A percentile compares a stretch with the other conserved stretches of the same genome.
Evolutionary conservation across 352 stramenopile species (phyloP).

Genomic region (Globisporangium cederbergense): DNA sequence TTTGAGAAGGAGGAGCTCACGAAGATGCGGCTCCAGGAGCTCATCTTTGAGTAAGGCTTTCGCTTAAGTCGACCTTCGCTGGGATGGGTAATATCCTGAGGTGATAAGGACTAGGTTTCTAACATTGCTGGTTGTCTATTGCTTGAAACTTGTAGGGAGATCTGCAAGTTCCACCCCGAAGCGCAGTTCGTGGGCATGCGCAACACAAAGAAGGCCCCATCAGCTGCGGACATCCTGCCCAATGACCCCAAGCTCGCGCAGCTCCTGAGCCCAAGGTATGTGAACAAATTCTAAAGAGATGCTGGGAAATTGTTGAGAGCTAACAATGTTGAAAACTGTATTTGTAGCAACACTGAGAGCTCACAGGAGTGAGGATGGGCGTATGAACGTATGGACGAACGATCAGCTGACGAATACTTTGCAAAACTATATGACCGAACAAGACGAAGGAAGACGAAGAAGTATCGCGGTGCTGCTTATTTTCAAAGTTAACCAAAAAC

Average conservation of each 20-base stretch:
- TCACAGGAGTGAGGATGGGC: slow-evolving; percentile 1
- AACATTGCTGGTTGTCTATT: slow-evolving; percentile 1
- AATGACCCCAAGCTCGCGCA: slow-evolving; percentile 36
- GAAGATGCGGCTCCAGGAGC: slow-evolving; percentile 76
- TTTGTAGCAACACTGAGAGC: slow-evolving; percentile 14
- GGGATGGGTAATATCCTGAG: too few relatives aligned
- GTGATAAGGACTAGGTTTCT: neutral
- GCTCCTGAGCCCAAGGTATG: slow-evolving; percentile 53
- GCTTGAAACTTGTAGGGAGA: slow-evolving; percentile 18
- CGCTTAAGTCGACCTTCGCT: too few relatives aligned
- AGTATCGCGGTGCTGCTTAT: neutral
- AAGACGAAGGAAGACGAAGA: neutral
- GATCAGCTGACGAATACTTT: neutral
- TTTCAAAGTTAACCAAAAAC: slow-evolving; percentile 1
- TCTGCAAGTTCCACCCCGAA: slow-evolving; percentile 70
- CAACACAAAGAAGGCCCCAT: neutral
- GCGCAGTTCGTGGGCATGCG: slow-evolving; percentile 22
- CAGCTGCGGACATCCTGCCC: slow-evolving; percentile 6
- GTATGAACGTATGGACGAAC: too few relatives aligned
- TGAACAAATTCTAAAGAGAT: neutral
- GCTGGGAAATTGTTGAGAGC: neutral
- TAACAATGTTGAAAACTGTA: neutral
- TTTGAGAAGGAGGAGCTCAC: slow-evolving; percentile 87
- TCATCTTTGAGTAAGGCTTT: slow-evolving; percentile 78
- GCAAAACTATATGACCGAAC: neutral